Evolutionary conservation across 148 eudicot genomes (phyloP).

Genomic region (Beta vulgaris): DNA sequence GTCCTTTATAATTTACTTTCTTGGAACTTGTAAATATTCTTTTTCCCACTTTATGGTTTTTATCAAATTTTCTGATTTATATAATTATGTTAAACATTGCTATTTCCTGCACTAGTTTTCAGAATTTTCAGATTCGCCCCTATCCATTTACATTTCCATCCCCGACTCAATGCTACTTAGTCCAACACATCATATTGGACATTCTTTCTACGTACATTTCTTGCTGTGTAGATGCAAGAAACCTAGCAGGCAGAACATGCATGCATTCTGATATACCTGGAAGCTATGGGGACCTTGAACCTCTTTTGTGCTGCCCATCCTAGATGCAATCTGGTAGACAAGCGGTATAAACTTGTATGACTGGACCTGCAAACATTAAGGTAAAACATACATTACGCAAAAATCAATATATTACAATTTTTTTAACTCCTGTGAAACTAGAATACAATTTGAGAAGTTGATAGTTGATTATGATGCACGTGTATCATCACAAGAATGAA

Average conservation of each 20-base stretch:
- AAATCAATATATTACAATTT: neutral
- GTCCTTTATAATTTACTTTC: no score
- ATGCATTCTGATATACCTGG: constrained; percentile 50
- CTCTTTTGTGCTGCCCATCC: constrained; percentile 81
- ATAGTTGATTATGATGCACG: neutral
- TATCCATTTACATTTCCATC: no score
- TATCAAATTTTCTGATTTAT: no score
- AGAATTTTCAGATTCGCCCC: no score
- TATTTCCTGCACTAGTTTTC: no score
- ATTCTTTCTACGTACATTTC: neutral
- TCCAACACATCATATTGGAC: neutral
- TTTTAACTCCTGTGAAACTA: neutral
- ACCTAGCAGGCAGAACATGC: constrained; percentile 5
- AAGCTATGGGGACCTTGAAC: constrained; percentile 67
- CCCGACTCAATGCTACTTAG: no score
- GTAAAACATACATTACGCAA: neutral
- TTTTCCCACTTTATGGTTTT: no score
- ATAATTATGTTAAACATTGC: no score
- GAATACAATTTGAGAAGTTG: neutral
- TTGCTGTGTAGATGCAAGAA: neutral
- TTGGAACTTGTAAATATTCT: no score
- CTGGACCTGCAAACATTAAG: constrained; percentile 59
- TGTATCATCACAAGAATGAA: neutral
- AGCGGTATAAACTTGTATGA: constrained; percentile 92
- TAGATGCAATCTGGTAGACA: constrained; percentile 97